Conservation (phyloP, 768 basidiomycete species). For the Trichaptum fuscoviolaceum region DNA sequence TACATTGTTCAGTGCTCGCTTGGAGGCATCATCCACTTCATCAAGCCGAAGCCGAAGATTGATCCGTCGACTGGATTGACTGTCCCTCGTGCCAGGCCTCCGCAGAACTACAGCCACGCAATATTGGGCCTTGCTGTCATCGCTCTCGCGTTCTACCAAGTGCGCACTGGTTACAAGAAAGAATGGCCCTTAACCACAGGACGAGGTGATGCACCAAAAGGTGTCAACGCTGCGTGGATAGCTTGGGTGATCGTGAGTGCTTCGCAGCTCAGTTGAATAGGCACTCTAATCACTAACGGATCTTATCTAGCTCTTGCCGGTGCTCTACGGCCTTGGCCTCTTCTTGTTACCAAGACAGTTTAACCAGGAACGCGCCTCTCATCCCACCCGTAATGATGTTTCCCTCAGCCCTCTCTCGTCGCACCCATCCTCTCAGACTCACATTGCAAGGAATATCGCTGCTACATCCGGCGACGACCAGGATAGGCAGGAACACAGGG, state of each 20-base stretch:
- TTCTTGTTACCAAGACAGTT: conserved; percentile 42
- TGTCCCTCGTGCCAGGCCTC: conserved; percentile 29
- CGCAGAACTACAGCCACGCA: conserved; percentile 56
- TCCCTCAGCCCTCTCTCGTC: not conserved
- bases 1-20: conserved; percentile 44
- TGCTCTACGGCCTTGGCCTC: conserved; percentile 38
- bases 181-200: conserved; percentile 50
- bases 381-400: not conserved
- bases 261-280: conserved; percentile 3
- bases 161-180: conserved; percentile 36
- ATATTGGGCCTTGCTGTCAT: conserved; percentile 47
- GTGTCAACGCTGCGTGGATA: conserved; percentile 38
- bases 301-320: conserved; percentile 34
- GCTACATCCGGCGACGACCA: not conserved
- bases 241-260: conserved; percentile 44
- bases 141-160: conserved; percentile 45
- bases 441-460: not conserved
- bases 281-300: conserved; percentile 3
- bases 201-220: conserved; percentile 30
- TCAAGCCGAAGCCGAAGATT: conserved; percentile 34
- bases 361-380: conserved; percentile 31
- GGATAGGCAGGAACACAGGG: not conserved
- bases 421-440: not conserved
- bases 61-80: not conserved
- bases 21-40: conserved; percentile 49